Base-by-base conservation (phyloP, 2,329 filamentous ascomycete genomes). In the Talaromyces albobiverticillius region DNA sequence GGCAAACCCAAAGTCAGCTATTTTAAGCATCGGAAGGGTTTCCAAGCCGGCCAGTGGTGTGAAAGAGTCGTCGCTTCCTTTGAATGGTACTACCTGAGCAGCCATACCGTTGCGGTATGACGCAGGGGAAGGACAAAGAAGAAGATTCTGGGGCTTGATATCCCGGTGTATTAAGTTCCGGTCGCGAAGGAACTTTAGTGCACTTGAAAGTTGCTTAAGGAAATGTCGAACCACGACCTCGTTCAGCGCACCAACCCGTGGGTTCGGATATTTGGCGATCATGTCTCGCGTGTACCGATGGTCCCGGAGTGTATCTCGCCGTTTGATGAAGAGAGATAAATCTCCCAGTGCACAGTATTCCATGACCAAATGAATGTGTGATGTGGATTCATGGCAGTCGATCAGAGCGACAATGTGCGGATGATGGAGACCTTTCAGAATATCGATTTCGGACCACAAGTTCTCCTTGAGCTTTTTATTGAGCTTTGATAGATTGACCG, bases 1-100 rank as follows among this genome's bases (percentile, higher is more conserved):
- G 53, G 94, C 94, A 69, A 99, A 99, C n/a, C 94, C 94, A 67
- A 99, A 99, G 75, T 99, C 94, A 54, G 94, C 94, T 63, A 99
- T 86, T 76, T 99, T 99, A 57, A 99, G 83, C 87, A 97, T 95
- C 4, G 94, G 94, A 40, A 99, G 75, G 16, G 91, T 94, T 51
- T 84, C 80, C 26, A 99, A 77, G 7, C 94, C 94, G 23, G 87
- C 86, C 23, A 87, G 82, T 3, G 93, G 91, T 42, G 90, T 88
- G 53, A 94, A 78, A 0, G 90, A 92, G 67, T 92, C 85, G 41
- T 88, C 85, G 64, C 88, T 92, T 49, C 86, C 88, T 69, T 94
- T 85, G 55, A 94, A 85, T 16, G 89, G 86, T 56, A 87, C 82
- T 31, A 80, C 77, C 56, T 84, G 79, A 52, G 83, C n/a, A n/a